These are phyloP conservation scores for Tagetes erecta DNA, from an alignment of 129 eudicot genomes.

Conservation along the genomic window DNA sequence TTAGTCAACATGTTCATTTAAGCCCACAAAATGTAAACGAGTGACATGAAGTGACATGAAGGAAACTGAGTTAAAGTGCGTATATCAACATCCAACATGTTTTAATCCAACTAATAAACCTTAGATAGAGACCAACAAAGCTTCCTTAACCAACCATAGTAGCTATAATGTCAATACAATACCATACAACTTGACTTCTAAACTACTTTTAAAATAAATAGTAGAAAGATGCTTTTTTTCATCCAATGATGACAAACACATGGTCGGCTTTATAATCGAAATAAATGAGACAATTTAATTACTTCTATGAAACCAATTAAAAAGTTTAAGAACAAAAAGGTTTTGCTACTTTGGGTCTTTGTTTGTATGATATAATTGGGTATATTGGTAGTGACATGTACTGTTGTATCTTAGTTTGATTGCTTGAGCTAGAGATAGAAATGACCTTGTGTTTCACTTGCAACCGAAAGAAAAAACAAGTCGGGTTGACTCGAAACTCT, in stretches of 20 bases:
- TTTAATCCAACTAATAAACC: conserved; percentile 13
- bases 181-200: conserved; percentile 28
- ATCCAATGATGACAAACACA: conserved; percentile 29
- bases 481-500: too few relatives aligned
- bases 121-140: conserved; percentile 25
- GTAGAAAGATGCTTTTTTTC: background rate
- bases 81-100: conserved; percentile 19
- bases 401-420: conserved; percentile 52
- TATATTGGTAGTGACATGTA: background rate
- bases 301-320: background rate
- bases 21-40: conserved; percentile 29
- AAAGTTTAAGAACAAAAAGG: background rate
- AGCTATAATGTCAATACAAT: conserved; percentile 27
- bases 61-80: conserved; percentile 31
- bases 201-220: conserved; percentile 15
- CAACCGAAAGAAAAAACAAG: too few relatives aligned
- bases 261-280: too few relatives aligned
- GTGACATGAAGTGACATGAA: conserved; percentile 15
- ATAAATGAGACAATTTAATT: background rate
- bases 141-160: conserved; percentile 21
- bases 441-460: too few relatives aligned
- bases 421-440: conserved; percentile 28
- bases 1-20: conserved; percentile 3
- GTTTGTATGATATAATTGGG: background rate
- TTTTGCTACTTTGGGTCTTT: background rate